A percentile compares a stretch with the other conserved stretches of the same genome.
Conservation (phyloP, 306 rosid species). For the Acacia acuminata region DNA sequence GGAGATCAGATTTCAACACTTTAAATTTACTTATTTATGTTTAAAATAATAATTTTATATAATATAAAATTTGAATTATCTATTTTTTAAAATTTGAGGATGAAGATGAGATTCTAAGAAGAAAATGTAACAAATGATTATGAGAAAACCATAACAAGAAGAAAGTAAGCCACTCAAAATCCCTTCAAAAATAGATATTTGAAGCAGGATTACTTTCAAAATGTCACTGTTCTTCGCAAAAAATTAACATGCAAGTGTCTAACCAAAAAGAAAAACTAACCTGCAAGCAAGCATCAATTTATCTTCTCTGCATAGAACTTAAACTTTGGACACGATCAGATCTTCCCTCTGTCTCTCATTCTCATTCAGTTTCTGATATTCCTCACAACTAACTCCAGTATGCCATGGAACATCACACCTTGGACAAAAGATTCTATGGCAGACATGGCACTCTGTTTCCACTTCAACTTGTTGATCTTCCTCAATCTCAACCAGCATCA, state of each 20-base stretch:
- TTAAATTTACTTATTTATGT: too few species aligned
- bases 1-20: too few species aligned
- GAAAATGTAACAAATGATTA: too few species aligned
- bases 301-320: not conserved
- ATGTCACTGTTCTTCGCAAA: not conserved
- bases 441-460: slow-evolving; percentile 55
- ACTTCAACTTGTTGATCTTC: not conserved
- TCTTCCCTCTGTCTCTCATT: slow-evolving; percentile 46
- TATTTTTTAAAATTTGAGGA: too few species aligned
- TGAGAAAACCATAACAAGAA: too few species aligned
- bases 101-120: too few species aligned
- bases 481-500: slow-evolving; percentile 33
- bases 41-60: too few species aligned
- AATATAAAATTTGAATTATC: too few species aligned
- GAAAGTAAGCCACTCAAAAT: not conserved
- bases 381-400: slow-evolving; percentile 43
- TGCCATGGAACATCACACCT: slow-evolving; percentile 69
- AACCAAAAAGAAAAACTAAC: too few species aligned
- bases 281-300: too few species aligned
- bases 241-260: too few species aligned
- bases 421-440: slow-evolving; percentile 65
- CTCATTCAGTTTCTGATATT: slow-evolving; percentile 38
- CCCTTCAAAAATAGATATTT: too few species aligned
- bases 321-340: slow-evolving; percentile 58
- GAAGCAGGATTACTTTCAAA: not conserved